Evolutionary conservation across 1,284 basidiomycete genomes (phyloP).

Genomic region (Apiotrichum mycotoxinovorans): DNA sequence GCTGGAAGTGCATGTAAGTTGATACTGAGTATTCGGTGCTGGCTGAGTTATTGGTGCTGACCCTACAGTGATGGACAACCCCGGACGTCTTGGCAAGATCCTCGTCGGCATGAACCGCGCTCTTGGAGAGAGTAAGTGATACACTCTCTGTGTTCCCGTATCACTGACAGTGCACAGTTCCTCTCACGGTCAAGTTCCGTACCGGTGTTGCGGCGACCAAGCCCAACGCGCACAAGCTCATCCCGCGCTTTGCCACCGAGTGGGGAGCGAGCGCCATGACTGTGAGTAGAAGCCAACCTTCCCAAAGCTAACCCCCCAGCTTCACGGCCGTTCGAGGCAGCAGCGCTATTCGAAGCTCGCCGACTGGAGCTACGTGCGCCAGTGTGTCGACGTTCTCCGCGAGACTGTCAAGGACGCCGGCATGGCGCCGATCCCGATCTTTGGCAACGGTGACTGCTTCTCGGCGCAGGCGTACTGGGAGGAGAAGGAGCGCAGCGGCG

Average conservation of each 20-base stretch:
- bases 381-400: constrained; percentile 83
- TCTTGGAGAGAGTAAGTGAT: constrained; percentile 64
- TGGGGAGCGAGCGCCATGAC: constrained; percentile 78
- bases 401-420: constrained; percentile 69
- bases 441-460: constrained; percentile 93
- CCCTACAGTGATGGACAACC: constrained; percentile 70
- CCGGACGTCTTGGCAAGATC: constrained; percentile 78
- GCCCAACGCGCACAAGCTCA: constrained; percentile 86
- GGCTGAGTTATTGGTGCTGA: too few species aligned
- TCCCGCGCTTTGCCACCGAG: constrained; percentile 74
- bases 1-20: constrained; percentile 72
- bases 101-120: constrained; percentile 88
- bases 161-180: constrained; percentile 53
- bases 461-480: constrained; percentile 65
- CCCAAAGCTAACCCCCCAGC: constrained; percentile 52
- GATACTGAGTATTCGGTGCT: too few species aligned
- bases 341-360: constrained; percentile 83
- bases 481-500: constrained; percentile 69
- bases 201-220: constrained; percentile 84
- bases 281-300: constrained; percentile 51
- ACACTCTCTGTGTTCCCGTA: too few species aligned
- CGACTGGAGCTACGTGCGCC: constrained; percentile 83
- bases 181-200: constrained; percentile 90
- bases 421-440: constrained; percentile 79
- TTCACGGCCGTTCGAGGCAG: constrained; percentile 88